A percentile compares a stretch with the other conserved stretches of the same genome.
These are phyloP conservation scores for Sclerotinia glacialis DNA, from an alignment of 2,329 filamentous ascomycete species.

Conservation along the genomic window DNA sequence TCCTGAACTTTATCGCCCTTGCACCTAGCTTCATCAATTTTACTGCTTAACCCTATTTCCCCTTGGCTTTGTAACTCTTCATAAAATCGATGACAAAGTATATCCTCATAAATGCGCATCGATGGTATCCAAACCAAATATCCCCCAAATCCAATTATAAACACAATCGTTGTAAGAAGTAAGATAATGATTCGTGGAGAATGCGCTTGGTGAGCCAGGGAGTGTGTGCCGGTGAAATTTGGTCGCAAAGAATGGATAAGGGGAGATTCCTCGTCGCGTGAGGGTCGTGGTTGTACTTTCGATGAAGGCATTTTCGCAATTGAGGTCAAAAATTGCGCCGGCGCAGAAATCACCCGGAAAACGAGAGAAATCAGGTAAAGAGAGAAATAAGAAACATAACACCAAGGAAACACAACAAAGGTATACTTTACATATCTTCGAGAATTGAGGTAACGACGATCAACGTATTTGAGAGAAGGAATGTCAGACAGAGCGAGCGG, in stretches of 20 bases:
- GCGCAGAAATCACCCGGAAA: not conserved
- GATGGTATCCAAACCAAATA: slow-evolving; percentile 40
- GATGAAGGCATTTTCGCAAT: slow-evolving; percentile 4
- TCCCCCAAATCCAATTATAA: slow-evolving; percentile 37
- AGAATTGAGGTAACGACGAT: not conserved
- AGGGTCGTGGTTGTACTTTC: slow-evolving; percentile 8
- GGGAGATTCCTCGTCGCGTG: slow-evolving; percentile 20
- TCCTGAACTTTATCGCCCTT: slow-evolving; percentile 42
- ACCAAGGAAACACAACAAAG: not conserved
- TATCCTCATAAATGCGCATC: slow-evolving; percentile 43
- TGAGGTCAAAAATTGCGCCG: not conserved
- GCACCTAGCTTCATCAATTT: slow-evolving; percentile 42
- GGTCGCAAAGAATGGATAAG: slow-evolving; percentile 17
- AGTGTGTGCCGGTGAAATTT: not conserved
- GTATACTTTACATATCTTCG: not conserved
- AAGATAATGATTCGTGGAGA: slow-evolving; percentile 38
- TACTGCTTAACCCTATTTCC: slow-evolving; percentile 29
- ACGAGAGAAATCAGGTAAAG: not conserved
- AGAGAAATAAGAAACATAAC: not conserved
- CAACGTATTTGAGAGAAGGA: not conserved
- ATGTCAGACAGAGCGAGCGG: slow-evolving; percentile 7
- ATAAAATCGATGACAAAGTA: slow-evolving; percentile 44
- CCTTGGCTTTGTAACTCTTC: slow-evolving; percentile 29
- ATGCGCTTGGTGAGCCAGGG: slow-evolving; percentile 21
- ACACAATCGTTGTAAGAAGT: slow-evolving; percentile 38